These are phyloP conservation scores for Cystofilobasidium ferigula DNA, from an alignment of 768 basidiomycete species.

Conservation along the genomic window DNA sequence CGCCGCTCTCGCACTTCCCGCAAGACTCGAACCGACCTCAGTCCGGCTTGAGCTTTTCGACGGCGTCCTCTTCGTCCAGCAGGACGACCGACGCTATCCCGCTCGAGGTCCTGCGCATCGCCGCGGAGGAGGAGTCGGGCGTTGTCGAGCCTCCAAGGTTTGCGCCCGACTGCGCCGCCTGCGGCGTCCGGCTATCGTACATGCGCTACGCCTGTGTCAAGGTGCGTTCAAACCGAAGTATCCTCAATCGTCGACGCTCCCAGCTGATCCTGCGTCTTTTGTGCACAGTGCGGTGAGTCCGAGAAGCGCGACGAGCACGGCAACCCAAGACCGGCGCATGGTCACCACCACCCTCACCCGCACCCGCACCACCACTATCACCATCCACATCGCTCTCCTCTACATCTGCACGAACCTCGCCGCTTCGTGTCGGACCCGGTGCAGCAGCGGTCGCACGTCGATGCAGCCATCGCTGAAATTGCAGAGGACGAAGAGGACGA, in stretches of 20 bases:
- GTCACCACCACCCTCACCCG: not conserved
- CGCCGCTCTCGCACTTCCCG: too few relatives aligned
- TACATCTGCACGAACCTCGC: too few relatives aligned
- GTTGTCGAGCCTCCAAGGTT: not conserved
- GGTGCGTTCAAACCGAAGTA: conserved; percentile 46
- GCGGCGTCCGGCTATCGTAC: conserved; percentile 60
- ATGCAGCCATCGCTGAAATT: not conserved
- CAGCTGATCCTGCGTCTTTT: not conserved
- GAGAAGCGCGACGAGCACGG: not conserved
- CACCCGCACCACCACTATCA: conserved; percentile 10
- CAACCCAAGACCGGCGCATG: not conserved
- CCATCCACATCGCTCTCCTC: not conserved
- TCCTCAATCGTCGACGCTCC: not conserved
- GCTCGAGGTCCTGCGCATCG: conserved; percentile 13
- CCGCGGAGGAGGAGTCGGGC: conserved; percentile 8
- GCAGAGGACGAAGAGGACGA: conserved; percentile 19
- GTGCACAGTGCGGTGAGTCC: conserved; percentile 12
- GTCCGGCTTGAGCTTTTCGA: not conserved
- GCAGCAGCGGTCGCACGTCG: not conserved
- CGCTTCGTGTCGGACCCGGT: not conserved
- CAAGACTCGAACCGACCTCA: too few relatives aligned
- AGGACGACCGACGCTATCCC: not conserved
- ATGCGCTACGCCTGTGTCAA: conserved; percentile 74
- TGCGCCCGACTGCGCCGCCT: conserved; percentile 54
- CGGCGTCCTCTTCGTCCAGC: not conserved